A percentile compares a stretch with the other conserved stretches of the same genome.
These are phyloP conservation scores for Ophiosphaerella narmari DNA, from an alignment of 2,329 filamentous ascomycete genomes.

Conservation along the genomic window DNA sequence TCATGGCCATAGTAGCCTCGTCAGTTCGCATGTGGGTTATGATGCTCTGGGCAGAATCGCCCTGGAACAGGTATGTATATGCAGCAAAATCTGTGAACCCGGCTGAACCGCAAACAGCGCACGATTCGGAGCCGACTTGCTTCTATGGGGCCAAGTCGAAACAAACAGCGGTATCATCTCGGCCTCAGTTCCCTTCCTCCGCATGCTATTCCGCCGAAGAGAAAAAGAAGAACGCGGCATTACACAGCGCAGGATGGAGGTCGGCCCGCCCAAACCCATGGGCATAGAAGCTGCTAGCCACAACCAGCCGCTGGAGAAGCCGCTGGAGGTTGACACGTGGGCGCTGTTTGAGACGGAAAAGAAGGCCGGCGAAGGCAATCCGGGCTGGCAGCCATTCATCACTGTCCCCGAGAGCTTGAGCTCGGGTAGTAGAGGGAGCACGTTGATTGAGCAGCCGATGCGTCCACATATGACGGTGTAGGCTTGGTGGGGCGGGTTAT, in stretches of 20 bases:
- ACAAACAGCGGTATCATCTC: constrained; percentile 54
- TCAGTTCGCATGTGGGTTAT: constrained; percentile 45
- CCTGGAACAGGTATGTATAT: constrained; percentile 37
- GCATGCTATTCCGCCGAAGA: constrained; percentile 45
- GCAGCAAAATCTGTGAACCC: neutral
- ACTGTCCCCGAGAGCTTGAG: constrained; percentile 40
- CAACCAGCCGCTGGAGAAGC: constrained; percentile 17
- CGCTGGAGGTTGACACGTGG: constrained; percentile 26
- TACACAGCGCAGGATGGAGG: constrained; percentile 13
- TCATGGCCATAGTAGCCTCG: constrained; percentile 43
- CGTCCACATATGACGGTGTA: constrained; percentile 22
- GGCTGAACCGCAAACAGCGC: constrained; percentile 13
- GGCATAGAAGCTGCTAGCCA: constrained; percentile 7
- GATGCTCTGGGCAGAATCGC: constrained; percentile 40
- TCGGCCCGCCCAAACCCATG: constrained; percentile 15
- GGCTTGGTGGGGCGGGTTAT: neutral
- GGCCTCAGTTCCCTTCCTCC: constrained; percentile 52
- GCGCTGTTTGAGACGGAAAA: constrained; percentile 20
- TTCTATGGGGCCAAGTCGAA: constrained; percentile 55
- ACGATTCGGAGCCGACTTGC: constrained; percentile 40
- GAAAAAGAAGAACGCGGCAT: constrained; percentile 17
- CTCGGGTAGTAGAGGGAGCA: constrained; percentile 26
- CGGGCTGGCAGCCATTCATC: constrained; percentile 39
- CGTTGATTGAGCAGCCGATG: constrained; percentile 16
- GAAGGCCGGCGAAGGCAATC: constrained; percentile 17